Evolutionary conservation across 257 asterid species (phyloP).

Genomic region (Solanum chiquidenum): DNA sequence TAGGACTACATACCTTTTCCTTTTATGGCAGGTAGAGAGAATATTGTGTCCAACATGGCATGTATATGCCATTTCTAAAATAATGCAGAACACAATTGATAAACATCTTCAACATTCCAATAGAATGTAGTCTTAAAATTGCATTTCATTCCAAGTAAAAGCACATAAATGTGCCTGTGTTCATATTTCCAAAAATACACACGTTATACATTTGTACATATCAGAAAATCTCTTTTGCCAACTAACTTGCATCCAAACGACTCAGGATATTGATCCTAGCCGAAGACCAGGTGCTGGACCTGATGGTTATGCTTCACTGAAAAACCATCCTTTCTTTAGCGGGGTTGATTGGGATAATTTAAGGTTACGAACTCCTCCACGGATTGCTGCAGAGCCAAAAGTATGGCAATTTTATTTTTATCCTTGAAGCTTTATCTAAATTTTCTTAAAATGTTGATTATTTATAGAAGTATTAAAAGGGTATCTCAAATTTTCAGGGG

Average conservation of each 20-base stretch:
- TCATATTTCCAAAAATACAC: not conserved
- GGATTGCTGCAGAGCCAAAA: slow-evolving; percentile 58
- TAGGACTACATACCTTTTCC: not conserved
- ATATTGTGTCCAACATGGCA: not conserved
- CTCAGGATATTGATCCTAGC: slow-evolving; percentile 85
- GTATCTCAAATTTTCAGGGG: not conserved
- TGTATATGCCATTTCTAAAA: not conserved
- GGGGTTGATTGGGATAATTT: slow-evolving; percentile 73
- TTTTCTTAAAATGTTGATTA: not conserved
- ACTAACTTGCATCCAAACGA: not conserved
- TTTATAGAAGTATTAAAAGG: not conserved
- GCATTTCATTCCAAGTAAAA: not conserved
- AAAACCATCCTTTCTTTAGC: slow-evolving; percentile 69
- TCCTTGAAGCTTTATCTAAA: not conserved
- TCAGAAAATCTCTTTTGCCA: not conserved
- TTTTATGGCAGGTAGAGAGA: not conserved
- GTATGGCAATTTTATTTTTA: slow-evolving; percentile 23
- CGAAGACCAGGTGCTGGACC: slow-evolving; percentile 95
- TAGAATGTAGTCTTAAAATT: not conserved
- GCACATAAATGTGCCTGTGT: not conserved
- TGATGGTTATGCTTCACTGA: slow-evolving; percentile 67
- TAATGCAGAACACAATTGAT: not conserved
- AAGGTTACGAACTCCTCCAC: slow-evolving; percentile 68
- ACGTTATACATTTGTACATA: not conserved
- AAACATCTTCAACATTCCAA: not conserved